Conservation (phyloP, 352 stramenopile genomes). For the Phytopythium sindhum region DNA sequence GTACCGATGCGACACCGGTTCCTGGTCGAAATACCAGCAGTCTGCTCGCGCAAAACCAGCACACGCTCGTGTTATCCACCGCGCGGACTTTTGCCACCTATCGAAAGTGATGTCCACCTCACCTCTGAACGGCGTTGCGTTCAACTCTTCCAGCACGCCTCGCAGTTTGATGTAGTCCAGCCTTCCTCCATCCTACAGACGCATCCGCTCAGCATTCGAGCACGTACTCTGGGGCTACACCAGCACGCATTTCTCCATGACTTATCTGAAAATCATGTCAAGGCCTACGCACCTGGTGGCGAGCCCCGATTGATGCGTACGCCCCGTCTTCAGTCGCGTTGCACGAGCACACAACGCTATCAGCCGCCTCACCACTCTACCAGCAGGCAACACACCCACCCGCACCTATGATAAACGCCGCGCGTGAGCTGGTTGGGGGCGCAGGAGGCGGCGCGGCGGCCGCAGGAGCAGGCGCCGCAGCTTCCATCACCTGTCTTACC, state of each 20-base stretch:
- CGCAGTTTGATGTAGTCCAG: conserved; percentile 78
- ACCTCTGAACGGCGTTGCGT: conserved; percentile 51
- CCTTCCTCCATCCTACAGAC: conserved; percentile 32
- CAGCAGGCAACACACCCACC: background rate
- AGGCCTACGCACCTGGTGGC: conserved; percentile 7
- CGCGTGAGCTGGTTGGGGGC: conserved; percentile 27
- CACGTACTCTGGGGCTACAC: background rate
- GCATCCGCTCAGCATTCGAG: background rate
- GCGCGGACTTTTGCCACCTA: background rate
- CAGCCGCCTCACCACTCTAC: conserved; percentile 1
- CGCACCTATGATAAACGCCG: conserved; percentile 66
- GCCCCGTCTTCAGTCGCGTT: conserved; percentile 43
- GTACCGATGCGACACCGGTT: conserved; percentile 39
- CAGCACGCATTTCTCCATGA: background rate
- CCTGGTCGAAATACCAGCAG: conserved; percentile 88
- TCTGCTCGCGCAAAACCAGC: conserved; percentile 28
- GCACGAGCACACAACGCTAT: background rate
- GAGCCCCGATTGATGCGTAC: conserved; percentile 65
- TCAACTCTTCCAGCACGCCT: conserved; percentile 44
- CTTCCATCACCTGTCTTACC: conserved; percentile 9
- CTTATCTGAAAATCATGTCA: background rate
- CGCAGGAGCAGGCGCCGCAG: background rate
- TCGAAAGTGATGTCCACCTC: background rate
- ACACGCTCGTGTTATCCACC: background rate
- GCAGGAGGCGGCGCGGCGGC: conserved; percentile 10